Percentiles rank a stretch among this genome's conserved stretches.
Evolutionary conservation across 2,329 filamentous ascomycete species (phyloP).

Genomic region (Fusarium pseudoanthophilum): DNA sequence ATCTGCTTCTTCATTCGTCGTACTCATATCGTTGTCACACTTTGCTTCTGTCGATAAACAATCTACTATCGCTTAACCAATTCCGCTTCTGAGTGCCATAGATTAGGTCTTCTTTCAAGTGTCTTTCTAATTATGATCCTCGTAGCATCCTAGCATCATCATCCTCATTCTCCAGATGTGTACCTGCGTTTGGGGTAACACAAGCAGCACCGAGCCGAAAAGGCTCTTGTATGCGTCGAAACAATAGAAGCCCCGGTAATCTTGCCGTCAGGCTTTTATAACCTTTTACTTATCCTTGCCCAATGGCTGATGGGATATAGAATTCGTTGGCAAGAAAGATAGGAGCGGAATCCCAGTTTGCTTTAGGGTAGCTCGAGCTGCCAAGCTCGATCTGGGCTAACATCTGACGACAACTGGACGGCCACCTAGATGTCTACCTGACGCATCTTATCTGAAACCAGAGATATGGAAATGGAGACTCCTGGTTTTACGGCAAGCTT

Average conservation of each 20-base stretch:
- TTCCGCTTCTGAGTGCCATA: slow-evolving; percentile 1
- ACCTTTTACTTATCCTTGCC: slow-evolving; percentile 16
- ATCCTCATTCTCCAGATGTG: not conserved
- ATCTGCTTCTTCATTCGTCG: slow-evolving; percentile 9
- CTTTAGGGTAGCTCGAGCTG: not conserved
- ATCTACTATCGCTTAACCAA: not conserved
- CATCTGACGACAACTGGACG: not conserved
- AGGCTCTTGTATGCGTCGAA: not conserved
- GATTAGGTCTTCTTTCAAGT: not conserved
- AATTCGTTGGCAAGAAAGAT: not conserved
- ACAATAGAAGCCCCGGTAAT: not conserved
- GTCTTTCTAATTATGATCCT: not conserved
- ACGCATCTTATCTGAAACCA: too few species aligned
- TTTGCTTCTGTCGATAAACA: not conserved
- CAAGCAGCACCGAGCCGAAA: slow-evolving; percentile 3
- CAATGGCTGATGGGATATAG: not conserved
- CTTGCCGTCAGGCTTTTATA: not conserved
- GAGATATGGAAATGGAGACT: not conserved
- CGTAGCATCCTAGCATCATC: not conserved
- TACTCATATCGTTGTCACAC: slow-evolving; percentile 16
- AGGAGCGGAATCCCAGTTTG: too few species aligned
- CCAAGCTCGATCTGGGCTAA: too few species aligned
- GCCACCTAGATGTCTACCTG: not conserved
- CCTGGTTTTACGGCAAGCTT: too few species aligned
- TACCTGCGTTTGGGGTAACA: slow-evolving; percentile 28